A percentile compares a stretch with the other conserved stretches of the same genome.
Evolutionary conservation across 2,329 filamentous ascomycete genomes (phyloP).

Genomic region (Aspergillus eucalypticola): DNA sequence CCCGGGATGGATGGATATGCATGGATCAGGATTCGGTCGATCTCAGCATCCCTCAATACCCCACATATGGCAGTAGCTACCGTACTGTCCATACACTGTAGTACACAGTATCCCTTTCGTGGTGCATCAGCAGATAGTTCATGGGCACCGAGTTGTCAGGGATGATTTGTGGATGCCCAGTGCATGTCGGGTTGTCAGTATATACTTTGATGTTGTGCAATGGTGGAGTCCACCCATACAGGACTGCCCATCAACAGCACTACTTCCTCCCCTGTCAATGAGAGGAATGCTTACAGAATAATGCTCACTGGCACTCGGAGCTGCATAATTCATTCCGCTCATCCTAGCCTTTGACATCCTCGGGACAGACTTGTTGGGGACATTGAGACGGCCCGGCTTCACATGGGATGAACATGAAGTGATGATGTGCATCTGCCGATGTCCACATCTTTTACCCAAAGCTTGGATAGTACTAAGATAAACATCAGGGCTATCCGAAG

Average conservation of each 20-base stretch:
- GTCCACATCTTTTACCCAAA: neutral
- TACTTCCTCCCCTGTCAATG: neutral
- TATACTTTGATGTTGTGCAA: neutral
- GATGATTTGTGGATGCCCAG: neutral
- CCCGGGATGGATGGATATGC: neutral
- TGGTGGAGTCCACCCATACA: neutral
- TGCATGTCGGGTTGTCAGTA: neutral
- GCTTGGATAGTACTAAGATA: neutral
- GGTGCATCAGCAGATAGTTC: neutral
- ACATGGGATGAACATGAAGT: neutral
- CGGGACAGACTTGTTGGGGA: neutral
- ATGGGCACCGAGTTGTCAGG: neutral
- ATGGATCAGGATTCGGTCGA: slow-evolving; percentile 4
- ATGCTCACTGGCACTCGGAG: neutral
- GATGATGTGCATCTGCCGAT: neutral
- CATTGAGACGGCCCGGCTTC: neutral
- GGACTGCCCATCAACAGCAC: neutral
- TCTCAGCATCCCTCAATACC: neutral
- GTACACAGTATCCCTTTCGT: neutral
- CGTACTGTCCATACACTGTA: neutral
- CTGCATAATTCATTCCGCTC: neutral
- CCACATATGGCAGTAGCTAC: neutral
- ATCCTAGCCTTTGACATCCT: neutral
- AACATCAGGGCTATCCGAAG: neutral
- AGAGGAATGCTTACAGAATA: neutral